These are phyloP conservation scores for Macrolepiota dolichaula DNA, from an alignment of 768 basidiomycete species.

Conservation along the genomic window DNA sequence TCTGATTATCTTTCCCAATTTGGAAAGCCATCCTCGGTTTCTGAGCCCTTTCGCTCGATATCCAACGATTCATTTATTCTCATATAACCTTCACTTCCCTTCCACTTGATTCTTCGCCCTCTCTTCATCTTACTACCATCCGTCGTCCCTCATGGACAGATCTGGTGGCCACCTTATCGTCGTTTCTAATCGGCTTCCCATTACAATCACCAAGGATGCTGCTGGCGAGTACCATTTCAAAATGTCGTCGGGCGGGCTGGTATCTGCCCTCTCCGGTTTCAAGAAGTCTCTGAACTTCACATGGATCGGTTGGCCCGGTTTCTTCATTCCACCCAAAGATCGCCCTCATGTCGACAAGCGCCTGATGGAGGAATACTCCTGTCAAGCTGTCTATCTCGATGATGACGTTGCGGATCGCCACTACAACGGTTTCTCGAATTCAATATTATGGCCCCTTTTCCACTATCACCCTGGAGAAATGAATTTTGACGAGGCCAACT, in stretches of 20 bases:
- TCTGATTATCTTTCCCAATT: conserved; percentile 32
- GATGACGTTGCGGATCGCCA: conserved; percentile 98
- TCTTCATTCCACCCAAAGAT: conserved; percentile 91
- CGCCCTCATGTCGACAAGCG: conserved; percentile 88
- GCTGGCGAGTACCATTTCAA: conserved; percentile 95
- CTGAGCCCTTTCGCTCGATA: conserved; percentile 19
- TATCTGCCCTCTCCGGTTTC: conserved; percentile 94
- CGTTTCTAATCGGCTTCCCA: conserved; percentile 91
- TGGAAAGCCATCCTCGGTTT: conserved; percentile 25
- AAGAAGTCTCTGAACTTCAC: conserved; percentile 98
- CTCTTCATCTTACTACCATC: conserved; percentile 8
- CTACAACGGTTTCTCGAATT: conserved; percentile 99
- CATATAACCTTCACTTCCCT: conserved; percentile 17
- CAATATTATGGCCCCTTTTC: conserved; percentile 98
- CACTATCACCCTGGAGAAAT: conserved; percentile 99
- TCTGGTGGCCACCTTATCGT: conserved; percentile 78
- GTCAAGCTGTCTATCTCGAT: conserved; percentile 96
- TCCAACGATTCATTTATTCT: conserved; percentile 12
- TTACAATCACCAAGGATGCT: conserved; percentile 93
- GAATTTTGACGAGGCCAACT: conserved; percentile 99
- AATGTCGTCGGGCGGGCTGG: conserved; percentile 98
- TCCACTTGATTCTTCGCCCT: background rate
- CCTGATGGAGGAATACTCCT: conserved; percentile 92
- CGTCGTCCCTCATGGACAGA: conserved; percentile 21
- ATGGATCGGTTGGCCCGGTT: conserved; percentile 96